phyloP scores from a whole-genome alignment of 2,329 filamentous ascomycete genomes.

The Grosmannia serpens region DNA sequence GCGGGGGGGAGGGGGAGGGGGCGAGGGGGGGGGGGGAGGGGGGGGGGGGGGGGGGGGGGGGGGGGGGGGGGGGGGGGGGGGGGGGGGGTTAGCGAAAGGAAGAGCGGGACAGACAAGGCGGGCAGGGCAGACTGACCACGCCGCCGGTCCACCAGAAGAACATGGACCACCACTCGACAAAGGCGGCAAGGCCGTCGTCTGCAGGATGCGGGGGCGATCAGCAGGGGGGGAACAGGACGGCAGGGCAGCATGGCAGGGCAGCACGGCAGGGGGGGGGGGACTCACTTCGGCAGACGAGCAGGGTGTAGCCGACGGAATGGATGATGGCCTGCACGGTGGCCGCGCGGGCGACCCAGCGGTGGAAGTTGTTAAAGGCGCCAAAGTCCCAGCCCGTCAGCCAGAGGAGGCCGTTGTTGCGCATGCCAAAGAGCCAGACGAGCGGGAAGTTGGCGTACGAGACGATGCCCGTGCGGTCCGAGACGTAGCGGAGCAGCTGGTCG shows the following conservation, averaged over 20 bases:
- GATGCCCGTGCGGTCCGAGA: constrained; percentile 14
- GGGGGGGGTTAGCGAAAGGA: too few relatives aligned
- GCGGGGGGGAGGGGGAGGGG: too few relatives aligned
- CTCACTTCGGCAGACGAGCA: constrained; percentile 21
- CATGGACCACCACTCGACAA: not conserved
- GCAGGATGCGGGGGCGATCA: not conserved
- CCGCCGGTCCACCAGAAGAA: constrained; percentile 11
- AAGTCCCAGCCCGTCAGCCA: constrained; percentile 61
- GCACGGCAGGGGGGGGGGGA: not conserved
- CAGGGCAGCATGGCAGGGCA: not conserved
- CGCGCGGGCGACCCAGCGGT: constrained; percentile 53
- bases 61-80: too few relatives aligned
- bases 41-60: too few relatives aligned
- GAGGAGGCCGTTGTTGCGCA: constrained; percentile 54
- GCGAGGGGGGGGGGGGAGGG: too few relatives aligned
- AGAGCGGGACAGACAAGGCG: not conserved
- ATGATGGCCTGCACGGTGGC: constrained; percentile 50
- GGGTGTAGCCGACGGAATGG: constrained; percentile 49
- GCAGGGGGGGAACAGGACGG: not conserved
- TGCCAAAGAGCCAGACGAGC: constrained; percentile 39
- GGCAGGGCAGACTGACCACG: constrained; percentile 2
- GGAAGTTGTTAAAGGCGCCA: constrained; percentile 54
- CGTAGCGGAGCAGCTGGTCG: constrained; percentile 10
- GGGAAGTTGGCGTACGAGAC: constrained; percentile 10
- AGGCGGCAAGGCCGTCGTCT: not conserved